A percentile compares a stretch with the other conserved stretches of the same genome.
Evolutionary conservation across 2,329 filamentous ascomycete species (phyloP).

Genomic region (Arachnomyces sp.): DNA sequence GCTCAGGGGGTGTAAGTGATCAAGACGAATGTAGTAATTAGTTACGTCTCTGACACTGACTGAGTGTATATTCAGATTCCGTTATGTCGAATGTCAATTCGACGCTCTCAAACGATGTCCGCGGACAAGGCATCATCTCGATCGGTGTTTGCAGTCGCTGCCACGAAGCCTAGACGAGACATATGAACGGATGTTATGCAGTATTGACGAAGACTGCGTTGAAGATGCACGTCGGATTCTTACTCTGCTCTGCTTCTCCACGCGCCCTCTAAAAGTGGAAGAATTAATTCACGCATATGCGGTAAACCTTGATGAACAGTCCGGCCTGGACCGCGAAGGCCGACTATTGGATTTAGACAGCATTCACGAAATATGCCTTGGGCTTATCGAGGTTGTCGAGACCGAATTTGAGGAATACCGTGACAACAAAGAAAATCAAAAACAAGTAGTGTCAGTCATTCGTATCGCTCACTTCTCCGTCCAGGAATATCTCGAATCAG

Average conservation of each 20-base stretch:
- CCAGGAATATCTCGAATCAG: slow-evolving; percentile 24
- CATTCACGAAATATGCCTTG: slow-evolving; percentile 17
- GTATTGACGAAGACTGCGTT: slow-evolving; percentile 11
- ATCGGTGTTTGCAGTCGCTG: slow-evolving; percentile 17
- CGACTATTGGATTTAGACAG: slow-evolving; percentile 14
- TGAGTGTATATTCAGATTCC: slow-evolving; percentile 18
- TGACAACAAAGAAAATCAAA: background rate
- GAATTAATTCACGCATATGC: slow-evolving; percentile 20
- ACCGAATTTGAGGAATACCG: background rate
- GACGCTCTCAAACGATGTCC: slow-evolving; percentile 12
- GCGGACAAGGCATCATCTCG: slow-evolving; percentile 13
- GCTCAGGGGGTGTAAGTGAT: slow-evolving; percentile 6
- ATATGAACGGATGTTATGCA: slow-evolving; percentile 23
- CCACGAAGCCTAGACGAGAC: slow-evolving; percentile 22
- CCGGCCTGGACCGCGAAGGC: slow-evolving; percentile 10
- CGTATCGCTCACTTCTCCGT: slow-evolving; percentile 27
- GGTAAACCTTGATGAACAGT: slow-evolving; percentile 14
- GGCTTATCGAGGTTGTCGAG: slow-evolving; percentile 13
- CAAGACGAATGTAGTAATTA: background rate
- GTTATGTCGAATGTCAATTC: slow-evolving; percentile 24
- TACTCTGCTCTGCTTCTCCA: slow-evolving; percentile 18
- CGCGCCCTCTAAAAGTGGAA: slow-evolving; percentile 14
- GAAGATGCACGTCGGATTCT: slow-evolving; percentile 20
- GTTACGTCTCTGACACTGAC: slow-evolving; percentile 1
- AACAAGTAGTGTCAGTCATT: slow-evolving; percentile 4